These are phyloP conservation scores for Aspergillus persii DNA, from an alignment of 2,329 filamentous ascomycete genomes.

Conservation along the genomic window DNA sequence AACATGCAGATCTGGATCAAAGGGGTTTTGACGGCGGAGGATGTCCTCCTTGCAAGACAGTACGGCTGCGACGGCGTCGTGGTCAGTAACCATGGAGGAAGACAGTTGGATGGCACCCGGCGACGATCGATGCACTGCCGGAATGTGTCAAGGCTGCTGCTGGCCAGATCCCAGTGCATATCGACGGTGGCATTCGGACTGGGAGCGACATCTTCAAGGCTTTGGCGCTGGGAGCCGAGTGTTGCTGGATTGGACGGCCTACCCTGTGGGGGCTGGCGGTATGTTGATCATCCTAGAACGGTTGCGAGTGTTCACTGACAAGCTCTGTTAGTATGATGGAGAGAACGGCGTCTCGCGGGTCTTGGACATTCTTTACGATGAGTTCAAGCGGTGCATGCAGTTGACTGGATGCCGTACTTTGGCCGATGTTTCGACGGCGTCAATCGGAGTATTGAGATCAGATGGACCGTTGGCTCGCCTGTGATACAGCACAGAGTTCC, in stretches of 20 bases:
- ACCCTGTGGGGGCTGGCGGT: constrained; percentile 37
- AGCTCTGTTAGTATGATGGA: constrained; percentile 24
- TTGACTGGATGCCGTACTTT: constrained; percentile 26
- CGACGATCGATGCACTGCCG: constrained; percentile 37
- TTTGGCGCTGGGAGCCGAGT: constrained; percentile 34
- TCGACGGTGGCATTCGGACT: constrained; percentile 36
- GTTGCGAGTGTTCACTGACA: constrained; percentile 7
- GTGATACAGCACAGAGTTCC: background rate
- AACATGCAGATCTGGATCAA: constrained; percentile 45
- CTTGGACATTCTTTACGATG: constrained; percentile 30
- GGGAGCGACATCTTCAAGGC: constrained; percentile 39
- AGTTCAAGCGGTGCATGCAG: constrained; percentile 33
- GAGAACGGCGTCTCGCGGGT: constrained; percentile 32
- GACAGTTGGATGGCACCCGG: constrained; percentile 37
- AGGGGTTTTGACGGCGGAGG: constrained; percentile 33
- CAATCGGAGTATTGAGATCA: constrained; percentile 18
- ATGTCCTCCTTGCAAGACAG: constrained; percentile 34
- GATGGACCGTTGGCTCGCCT: constrained; percentile 23
- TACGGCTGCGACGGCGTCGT: constrained; percentile 38
- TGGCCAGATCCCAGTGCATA: constrained; percentile 32
- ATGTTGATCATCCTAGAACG: constrained; percentile 9
- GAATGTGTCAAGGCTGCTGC: constrained; percentile 26
- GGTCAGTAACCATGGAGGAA: constrained; percentile 40
- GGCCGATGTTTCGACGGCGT: constrained; percentile 23
- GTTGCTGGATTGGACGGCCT: constrained; percentile 33